Evolutionary conservation across 2,329 filamentous ascomycete genomes (phyloP).

Genomic region (Ophiostoma ulmi): DNA sequence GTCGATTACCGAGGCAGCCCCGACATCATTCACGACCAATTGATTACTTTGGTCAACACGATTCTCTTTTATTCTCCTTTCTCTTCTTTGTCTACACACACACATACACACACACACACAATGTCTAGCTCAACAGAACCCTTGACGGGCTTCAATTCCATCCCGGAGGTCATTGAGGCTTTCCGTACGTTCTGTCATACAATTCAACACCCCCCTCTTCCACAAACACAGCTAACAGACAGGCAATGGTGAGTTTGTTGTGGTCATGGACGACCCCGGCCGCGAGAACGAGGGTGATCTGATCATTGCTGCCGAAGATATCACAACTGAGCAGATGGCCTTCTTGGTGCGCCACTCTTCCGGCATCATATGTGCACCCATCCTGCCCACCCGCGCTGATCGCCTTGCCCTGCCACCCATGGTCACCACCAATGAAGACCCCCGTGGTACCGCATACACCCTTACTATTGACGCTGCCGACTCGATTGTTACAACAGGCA

Average conservation of each 20-base stretch:
- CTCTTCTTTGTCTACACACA: not conserved
- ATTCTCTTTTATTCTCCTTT: not conserved
- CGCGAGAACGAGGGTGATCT: slow-evolving; percentile 98
- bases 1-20: slow-evolving; percentile 19
- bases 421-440: slow-evolving; percentile 70
- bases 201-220: not conserved
- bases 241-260: slow-evolving; percentile 65
- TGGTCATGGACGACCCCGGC: slow-evolving; percentile 85
- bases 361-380: slow-evolving; percentile 85
- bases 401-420: slow-evolving; percentile 80
- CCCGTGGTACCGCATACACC: slow-evolving; percentile 88
- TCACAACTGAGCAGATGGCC: slow-evolving; percentile 87
- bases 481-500: slow-evolving; percentile 75
- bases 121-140: slow-evolving; percentile 44
- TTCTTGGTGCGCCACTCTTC: slow-evolving; percentile 92
- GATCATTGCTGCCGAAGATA: slow-evolving; percentile 80
- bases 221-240: slow-evolving; percentile 1
- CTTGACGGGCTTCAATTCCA: slow-evolving; percentile 52
- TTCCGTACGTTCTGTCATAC: slow-evolving; percentile 50
- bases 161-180: slow-evolving; percentile 59
- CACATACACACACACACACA: slow-evolving; percentile 17
- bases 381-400: slow-evolving; percentile 63
- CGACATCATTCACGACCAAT: not conserved
- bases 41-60: not conserved
- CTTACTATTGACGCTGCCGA: slow-evolving; percentile 77